Evolutionary conservation across 805 yeast species (phyloP), one percentile per base, ranked within the genome.

Genomic region (Wickerhamomyces bisporus): DNA sequence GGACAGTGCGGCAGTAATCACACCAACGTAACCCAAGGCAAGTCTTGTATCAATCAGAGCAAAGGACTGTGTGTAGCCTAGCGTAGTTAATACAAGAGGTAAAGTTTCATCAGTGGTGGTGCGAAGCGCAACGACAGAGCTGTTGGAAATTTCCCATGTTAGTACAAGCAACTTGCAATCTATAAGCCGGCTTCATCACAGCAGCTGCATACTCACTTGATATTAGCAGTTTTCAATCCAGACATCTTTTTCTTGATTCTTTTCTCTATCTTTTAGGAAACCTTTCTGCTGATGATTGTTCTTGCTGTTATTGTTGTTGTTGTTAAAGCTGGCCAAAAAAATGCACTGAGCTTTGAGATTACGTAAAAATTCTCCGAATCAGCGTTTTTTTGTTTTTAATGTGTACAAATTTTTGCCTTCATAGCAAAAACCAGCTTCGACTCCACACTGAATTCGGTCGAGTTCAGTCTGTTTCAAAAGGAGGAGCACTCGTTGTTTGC

Each of bases 11-110:
- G 80, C 76, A 14, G 74, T 57, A 2, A 60, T 53, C 7, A 71
- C 80, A 23, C 75, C 70, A 15, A 65, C 44, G 40, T 70, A 66
- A 2, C 82, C 82, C 36, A 77, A 57, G 6, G 65, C 71, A 32
- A 77, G 55, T 50, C 71, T 75, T 14, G 65, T 51, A 52, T 77
- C 84, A 20, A 46, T 53, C 11, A 71, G 46, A 7, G 45, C 40
- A 42, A 69, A 68, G 10, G 69, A 60, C 44, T 72, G 69, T 7
- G 57, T 58, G 49, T 62, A 72, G 4, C 75, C 76, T 23, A 72
- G 40, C 2, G 43, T 34, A 27, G 33, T 18, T 5, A 47, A 32
- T 6, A 39, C 42, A 11, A 36, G n/a, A 17, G 46, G 36, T 19
- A 47, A 25, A 18, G 36, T 45, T 20, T 41, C 48, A 34, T 47